phyloP scores from a whole-genome alignment of 164 flowering plant genomes.

The Stephania cephalantha region DNA sequence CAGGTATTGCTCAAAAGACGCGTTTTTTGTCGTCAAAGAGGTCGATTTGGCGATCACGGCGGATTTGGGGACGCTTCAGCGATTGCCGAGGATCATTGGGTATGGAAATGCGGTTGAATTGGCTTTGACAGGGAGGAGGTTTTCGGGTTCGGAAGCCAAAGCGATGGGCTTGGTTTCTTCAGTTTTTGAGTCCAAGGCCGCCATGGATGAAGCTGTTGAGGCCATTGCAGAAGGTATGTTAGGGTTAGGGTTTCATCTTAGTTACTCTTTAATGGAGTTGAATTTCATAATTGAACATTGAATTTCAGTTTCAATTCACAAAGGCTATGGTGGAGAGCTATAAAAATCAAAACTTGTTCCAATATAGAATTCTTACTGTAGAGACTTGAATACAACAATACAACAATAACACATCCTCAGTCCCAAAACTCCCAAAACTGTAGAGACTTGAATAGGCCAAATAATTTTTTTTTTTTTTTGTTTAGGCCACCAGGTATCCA shows the following conservation, averaged over 20 bases:
- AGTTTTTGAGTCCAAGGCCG: conserved; percentile 47
- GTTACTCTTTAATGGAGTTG: no score
- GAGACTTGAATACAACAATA: no score
- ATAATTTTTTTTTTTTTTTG: no score
- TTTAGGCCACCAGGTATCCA: no score
- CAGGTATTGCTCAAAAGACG: conserved; percentile 52
- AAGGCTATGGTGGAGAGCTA: no score
- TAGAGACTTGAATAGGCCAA: no score
- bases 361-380: no score
- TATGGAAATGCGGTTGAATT: conserved; percentile 71
- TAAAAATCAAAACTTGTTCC: no score
- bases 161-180: conserved; percentile 62
- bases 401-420: no score
- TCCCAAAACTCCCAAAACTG: no score
- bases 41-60: conserved; percentile 78
- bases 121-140: conserved; percentile 66
- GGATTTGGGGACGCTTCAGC: conserved; percentile 86
- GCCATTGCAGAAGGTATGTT: conserved; percentile 58
- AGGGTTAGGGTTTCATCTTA: background rate
- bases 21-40: conserved; percentile 79
- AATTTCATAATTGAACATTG: no score
- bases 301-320: no score
- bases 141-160: conserved; percentile 67
- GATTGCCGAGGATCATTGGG: conserved; percentile 80
- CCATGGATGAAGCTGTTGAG: conserved; percentile 45